phyloP scores from a whole-genome alignment of 2,329 filamentous ascomycete species.

The Epichloe elymi region DNA sequence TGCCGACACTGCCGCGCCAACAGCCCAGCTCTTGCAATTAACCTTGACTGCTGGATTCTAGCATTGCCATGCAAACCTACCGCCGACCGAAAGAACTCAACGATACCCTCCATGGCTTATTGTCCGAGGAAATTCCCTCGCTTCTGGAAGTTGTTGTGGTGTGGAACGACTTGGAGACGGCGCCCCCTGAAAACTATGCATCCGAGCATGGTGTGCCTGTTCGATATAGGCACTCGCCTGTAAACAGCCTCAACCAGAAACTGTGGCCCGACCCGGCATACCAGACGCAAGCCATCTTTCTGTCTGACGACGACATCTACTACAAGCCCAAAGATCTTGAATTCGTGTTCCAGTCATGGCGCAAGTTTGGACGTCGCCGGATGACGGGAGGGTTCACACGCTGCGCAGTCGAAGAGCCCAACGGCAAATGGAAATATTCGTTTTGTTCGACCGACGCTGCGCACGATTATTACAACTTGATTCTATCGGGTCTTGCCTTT shows the following conservation, averaged over 20 bases:
- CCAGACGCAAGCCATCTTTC: slow-evolving; percentile 25
- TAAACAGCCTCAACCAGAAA: slow-evolving; percentile 25
- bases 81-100: slow-evolving; percentile 22
- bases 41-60: slow-evolving; percentile 6
- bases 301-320: slow-evolving; percentile 27
- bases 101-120: slow-evolving; percentile 16
- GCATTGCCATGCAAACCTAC: slow-evolving; percentile 25
- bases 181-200: slow-evolving; percentile 17
- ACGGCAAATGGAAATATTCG: slow-evolving; percentile 18
- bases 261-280: slow-evolving; percentile 23
- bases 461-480: slow-evolving; percentile 20
- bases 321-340: slow-evolving; percentile 25
- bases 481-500: slow-evolving; percentile 25
- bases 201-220: slow-evolving; percentile 20
- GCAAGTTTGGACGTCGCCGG: slow-evolving; percentile 22
- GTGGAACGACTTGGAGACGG: slow-evolving; percentile 22
- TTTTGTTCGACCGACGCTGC: slow-evolving; percentile 17
- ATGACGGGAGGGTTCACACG: slow-evolving; percentile 24
- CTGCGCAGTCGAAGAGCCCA: slow-evolving; percentile 14
- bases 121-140: slow-evolving; percentile 20
- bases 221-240: slow-evolving; percentile 19
- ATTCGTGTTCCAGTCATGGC: slow-evolving; percentile 28
- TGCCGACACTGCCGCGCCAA: background rate
- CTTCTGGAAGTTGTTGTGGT: slow-evolving; percentile 24
- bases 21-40: background rate